Evolutionary conservation across 2,329 filamentous ascomycete genomes (phyloP).

Genomic region (Talaromyces marneffei): DNA sequence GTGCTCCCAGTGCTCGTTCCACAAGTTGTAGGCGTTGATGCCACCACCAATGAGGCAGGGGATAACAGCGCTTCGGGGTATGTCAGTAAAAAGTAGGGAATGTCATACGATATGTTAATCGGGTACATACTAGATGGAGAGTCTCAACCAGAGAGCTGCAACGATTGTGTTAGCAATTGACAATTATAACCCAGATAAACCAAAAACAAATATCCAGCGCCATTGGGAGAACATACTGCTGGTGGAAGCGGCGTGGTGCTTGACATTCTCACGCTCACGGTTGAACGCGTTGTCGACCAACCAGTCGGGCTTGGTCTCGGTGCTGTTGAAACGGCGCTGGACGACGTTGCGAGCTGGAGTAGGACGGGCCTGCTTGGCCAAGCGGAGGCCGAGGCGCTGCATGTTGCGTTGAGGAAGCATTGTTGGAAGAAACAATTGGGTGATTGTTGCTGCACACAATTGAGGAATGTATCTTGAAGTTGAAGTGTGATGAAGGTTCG

Average conservation of each 20-base stretch:
- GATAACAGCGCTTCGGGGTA: conserved; percentile 58
- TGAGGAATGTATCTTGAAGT: conserved; percentile 12
- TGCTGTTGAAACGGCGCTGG: conserved; percentile 68
- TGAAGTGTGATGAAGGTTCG: conserved; percentile 15
- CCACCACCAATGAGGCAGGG: conserved; percentile 66
- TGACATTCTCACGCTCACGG: conserved; percentile 82
- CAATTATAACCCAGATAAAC: neutral
- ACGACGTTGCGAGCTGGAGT: conserved; percentile 51
- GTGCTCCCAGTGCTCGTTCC: conserved; percentile 97
- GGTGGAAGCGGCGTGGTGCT: conserved; percentile 79
- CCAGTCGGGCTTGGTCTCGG: conserved; percentile 53
- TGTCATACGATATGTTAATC: neutral
- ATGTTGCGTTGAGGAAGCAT: conserved; percentile 63
- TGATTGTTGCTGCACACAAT: neutral
- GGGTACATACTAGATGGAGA: conserved; percentile 81
- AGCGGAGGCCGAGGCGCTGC: conserved; percentile 58
- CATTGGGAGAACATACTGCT: conserved; percentile 58
- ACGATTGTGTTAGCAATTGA: conserved; percentile 24
- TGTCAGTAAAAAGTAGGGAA: conserved; percentile 9
- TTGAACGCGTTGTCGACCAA: conserved; percentile 83
- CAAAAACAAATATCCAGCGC: conserved; percentile 6
- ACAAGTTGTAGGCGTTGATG: conserved; percentile 84
- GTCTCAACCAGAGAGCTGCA: conserved; percentile 87
- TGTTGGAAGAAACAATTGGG: conserved; percentile 27
- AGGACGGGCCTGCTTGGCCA: conserved; percentile 53